Percentiles rank a stretch among this genome's conserved stretches.
Evolutionary conservation across 176 grass and related monocot species (phyloP).

Genomic region (Aegilops sharonensis): DNA sequence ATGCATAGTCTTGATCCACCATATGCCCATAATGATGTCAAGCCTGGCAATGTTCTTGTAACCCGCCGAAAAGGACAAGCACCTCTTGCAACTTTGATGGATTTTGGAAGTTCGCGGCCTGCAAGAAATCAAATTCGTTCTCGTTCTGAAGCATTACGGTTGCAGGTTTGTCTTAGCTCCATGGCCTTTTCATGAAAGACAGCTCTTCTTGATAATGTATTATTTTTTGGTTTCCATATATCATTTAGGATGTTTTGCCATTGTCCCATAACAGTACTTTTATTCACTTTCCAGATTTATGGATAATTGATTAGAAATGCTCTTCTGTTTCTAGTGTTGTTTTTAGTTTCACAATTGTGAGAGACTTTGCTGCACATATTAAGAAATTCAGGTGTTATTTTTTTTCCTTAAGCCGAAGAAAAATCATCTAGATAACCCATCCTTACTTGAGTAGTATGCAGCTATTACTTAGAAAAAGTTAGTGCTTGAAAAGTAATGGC

Average conservation of each 20-base stretch:
- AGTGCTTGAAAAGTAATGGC: neutral
- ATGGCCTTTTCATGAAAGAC: neutral
- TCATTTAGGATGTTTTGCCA: neutral
- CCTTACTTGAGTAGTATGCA: neutral
- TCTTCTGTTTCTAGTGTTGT: neutral
- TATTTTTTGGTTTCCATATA: conserved; percentile 7
- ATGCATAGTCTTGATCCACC: conserved; percentile 93
- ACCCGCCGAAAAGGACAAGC: conserved; percentile 63
- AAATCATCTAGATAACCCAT: neutral
- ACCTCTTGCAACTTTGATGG: conserved; percentile 87
- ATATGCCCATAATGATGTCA: conserved; percentile 97
- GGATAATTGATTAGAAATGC: neutral
- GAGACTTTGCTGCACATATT: neutral
- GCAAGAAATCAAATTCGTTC: conserved; percentile 83
- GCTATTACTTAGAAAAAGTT: conserved; percentile 18
- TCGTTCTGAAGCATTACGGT: conserved; percentile 74
- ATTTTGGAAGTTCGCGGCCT: conserved; percentile 88
- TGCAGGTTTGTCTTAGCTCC: conserved; percentile 59
- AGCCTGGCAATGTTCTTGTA: conserved; percentile 92
- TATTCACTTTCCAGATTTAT: neutral
- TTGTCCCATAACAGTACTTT: neutral
- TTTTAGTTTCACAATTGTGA: neutral
- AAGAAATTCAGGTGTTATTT: neutral
- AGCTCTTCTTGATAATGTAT: neutral
- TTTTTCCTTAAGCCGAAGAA: neutral